Conservation (phyloP, 2,329 filamentous ascomycete genomes). For the Penicillium sp. region DNA sequence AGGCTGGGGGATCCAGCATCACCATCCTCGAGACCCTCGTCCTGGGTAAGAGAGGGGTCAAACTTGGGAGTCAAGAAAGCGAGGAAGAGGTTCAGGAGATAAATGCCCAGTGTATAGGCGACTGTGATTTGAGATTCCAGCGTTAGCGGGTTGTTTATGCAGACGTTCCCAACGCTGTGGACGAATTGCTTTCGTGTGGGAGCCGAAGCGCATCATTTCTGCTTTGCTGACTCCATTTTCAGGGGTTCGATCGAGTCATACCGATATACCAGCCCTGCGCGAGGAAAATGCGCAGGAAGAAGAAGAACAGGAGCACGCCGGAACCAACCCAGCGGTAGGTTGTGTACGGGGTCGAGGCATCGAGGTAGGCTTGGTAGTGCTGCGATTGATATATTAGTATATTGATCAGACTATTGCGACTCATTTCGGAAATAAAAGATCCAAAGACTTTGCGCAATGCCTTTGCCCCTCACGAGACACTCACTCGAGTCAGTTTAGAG, state of each 20-base stretch:
- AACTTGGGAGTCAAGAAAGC: constrained; percentile 98
- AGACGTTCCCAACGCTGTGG: neutral
- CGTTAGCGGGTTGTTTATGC: constrained; percentile 7
- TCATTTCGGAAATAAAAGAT: neutral
- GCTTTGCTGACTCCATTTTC: neutral
- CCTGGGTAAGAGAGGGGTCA: constrained; percentile 91
- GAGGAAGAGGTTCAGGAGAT: constrained; percentile 97
- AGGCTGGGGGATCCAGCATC: constrained; percentile 64
- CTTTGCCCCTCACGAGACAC: constrained; percentile 20
- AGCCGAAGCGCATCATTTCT: neutral
- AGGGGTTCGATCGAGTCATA: constrained; percentile 43
- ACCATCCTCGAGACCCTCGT: constrained; percentile 96
- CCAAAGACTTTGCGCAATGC: constrained; percentile 7
- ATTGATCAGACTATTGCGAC: neutral
- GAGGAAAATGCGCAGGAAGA: constrained; percentile 84
- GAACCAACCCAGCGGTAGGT: constrained; percentile 89
- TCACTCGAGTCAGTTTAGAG: constrained; percentile 44
- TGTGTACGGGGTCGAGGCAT: constrained; percentile 86
- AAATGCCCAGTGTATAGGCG: constrained; percentile 96
- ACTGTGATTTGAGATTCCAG: constrained; percentile 53
- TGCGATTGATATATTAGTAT: constrained; percentile 40
- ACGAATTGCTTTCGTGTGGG: neutral
- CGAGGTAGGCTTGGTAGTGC: constrained; percentile 92
- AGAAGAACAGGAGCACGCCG: constrained; percentile 69
- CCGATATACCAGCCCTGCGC: constrained; percentile 99